Evolutionary conservation across 371 early-diverging fungal genomes (phyloP).

Genomic region (Saksenaea oblongispora): DNA sequence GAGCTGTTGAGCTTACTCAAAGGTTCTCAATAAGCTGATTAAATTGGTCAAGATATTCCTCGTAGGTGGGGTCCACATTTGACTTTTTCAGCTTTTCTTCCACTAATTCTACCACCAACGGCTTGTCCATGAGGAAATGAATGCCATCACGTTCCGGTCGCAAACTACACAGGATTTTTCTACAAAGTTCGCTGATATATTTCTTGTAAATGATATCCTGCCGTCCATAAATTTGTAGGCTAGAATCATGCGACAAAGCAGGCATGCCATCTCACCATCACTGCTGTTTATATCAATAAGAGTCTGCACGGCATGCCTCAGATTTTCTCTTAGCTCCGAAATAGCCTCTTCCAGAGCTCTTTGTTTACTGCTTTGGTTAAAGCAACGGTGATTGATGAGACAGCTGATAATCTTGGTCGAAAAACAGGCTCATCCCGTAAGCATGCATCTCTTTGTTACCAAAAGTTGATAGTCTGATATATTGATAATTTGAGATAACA

Average conservation of each 20-base stretch:
- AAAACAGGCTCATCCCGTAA: slow-evolving; percentile 6
- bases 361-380: not conserved
- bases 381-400: not conserved
- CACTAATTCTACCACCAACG: slow-evolving; percentile 12
- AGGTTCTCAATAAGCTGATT: slow-evolving; percentile 9
- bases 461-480: slow-evolving; percentile 10
- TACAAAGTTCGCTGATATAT: too few relatives aligned
- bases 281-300: too few relatives aligned
- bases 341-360: too few relatives aligned
- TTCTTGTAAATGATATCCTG: too few relatives aligned
- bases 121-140: slow-evolving; percentile 9
- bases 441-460: slow-evolving; percentile 2
- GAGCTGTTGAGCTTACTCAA: slow-evolving; percentile 8
- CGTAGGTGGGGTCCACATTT: slow-evolving; percentile 4
- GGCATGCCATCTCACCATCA: too few relatives aligned
- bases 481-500: slow-evolving; percentile 6
- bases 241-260: too few relatives aligned
- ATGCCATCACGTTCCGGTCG: not conserved
- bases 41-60: slow-evolving; percentile 11
- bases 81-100: slow-evolving; percentile 9
- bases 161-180: not conserved
- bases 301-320: too few relatives aligned
- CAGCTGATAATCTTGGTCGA: not conserved
- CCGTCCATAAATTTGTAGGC: too few relatives aligned
- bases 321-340: too few relatives aligned